These are phyloP conservation scores for Cryphonectria nitschkei DNA, from an alignment of 2,329 filamentous ascomycete genomes.

Conservation along the genomic window DNA sequence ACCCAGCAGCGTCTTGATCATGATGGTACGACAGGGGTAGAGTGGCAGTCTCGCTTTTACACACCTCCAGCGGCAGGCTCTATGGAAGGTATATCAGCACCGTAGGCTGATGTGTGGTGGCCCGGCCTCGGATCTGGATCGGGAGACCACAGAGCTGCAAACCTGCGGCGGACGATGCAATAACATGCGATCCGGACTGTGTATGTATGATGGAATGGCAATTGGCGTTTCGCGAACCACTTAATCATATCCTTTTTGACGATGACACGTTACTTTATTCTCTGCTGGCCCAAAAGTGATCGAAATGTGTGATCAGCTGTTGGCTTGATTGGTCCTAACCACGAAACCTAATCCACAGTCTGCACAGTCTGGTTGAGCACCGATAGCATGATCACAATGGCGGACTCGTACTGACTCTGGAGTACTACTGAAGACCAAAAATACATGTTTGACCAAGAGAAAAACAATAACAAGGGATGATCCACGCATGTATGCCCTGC, in stretches of 20 bases:
- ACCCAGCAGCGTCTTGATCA: slow-evolving; percentile 26
- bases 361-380: background rate
- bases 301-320: background rate
- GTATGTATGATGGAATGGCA: slow-evolving; percentile 52
- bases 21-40: slow-evolving; percentile 35
- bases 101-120: slow-evolving; percentile 29
- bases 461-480: background rate
- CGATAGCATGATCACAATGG: background rate
- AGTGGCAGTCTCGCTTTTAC: slow-evolving; percentile 36
- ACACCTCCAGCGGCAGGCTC: slow-evolving; percentile 36
- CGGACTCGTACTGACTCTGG: background rate
- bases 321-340: background rate
- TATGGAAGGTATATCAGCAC: slow-evolving; percentile 14
- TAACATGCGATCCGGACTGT: slow-evolving; percentile 34
- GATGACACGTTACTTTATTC: background rate
- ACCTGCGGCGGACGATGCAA: slow-evolving; percentile 34
- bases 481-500: background rate
- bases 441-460: background rate
- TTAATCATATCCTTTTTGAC: slow-evolving; percentile 46
- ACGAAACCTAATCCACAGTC: background rate
- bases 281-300: slow-evolving; percentile 14
- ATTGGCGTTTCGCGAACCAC: slow-evolving; percentile 45
- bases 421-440: background rate
- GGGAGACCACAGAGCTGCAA: slow-evolving; percentile 8
- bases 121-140: slow-evolving; percentile 25